Conservation (phyloP, 768 basidiomycete species). For the Rhodotorula taiwanensis region DNA sequence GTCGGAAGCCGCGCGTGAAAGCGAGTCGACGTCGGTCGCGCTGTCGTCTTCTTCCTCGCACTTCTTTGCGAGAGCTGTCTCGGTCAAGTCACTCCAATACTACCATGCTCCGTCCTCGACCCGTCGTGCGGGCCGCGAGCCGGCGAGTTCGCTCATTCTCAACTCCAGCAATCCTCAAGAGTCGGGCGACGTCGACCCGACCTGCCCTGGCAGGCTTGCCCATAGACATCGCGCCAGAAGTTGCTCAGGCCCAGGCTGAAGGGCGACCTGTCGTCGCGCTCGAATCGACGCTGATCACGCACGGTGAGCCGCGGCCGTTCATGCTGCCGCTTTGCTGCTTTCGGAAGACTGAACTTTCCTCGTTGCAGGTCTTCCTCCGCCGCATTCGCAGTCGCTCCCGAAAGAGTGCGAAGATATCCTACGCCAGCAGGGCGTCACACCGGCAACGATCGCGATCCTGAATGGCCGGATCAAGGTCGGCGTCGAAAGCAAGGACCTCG, state of each 20-base stretch:
- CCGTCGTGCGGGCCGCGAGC: too few relatives aligned
- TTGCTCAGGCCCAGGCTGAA: constrained; percentile 65
- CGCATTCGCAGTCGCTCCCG: constrained; percentile 22
- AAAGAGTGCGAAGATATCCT: constrained; percentile 37
- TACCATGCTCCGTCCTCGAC: too few relatives aligned
- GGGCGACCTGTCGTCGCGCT: constrained; percentile 73
- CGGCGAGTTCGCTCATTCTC: too few relatives aligned
- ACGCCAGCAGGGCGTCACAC: constrained; percentile 64
- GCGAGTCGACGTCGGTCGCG: too few relatives aligned
- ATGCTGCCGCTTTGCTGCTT: too few relatives aligned
- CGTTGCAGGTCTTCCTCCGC: constrained; percentile 31
- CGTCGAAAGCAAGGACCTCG: constrained; percentile 58
- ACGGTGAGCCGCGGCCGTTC: constrained; percentile 52
- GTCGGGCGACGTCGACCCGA: too few relatives aligned
- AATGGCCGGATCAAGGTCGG: constrained; percentile 82
- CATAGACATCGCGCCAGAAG: constrained; percentile 75
- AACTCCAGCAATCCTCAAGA: too few relatives aligned
- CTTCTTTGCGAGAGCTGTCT: too few relatives aligned
- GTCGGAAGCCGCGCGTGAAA: too few relatives aligned
- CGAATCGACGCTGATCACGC: constrained; percentile 85
- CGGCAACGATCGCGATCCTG: constrained; percentile 84
- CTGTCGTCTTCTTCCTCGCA: too few relatives aligned
- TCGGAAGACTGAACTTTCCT: neutral
- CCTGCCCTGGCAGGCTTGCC: too few relatives aligned
- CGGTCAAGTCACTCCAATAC: too few relatives aligned